Percentiles rank a stretch among this genome's conserved stretches.
Evolutionary conservation across 2,329 filamentous ascomycete species (phyloP).

Genomic region (Rhinocladiella similis): DNA sequence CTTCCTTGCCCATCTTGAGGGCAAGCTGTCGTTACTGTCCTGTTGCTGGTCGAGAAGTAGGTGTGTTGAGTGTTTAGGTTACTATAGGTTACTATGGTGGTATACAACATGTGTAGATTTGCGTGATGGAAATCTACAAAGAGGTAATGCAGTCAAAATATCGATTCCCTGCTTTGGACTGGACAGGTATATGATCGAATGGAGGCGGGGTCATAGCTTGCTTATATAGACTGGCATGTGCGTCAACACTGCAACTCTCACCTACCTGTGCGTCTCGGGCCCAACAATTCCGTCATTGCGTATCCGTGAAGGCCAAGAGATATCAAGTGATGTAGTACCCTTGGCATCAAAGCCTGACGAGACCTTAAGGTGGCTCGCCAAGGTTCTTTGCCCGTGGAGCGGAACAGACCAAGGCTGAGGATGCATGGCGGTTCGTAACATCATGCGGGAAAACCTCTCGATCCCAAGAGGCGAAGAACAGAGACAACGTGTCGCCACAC

Average conservation of each 20-base stretch:
- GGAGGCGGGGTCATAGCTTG: not conserved
- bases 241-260: not conserved
- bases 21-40: not conserved
- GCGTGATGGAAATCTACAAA: constrained; percentile 13
- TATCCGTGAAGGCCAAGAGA: constrained; percentile 8
- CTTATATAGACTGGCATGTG: constrained; percentile 5
- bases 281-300: constrained; percentile 4
- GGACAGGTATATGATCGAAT: not conserved
- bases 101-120: constrained; percentile 4
- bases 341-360: not conserved
- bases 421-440: too few species aligned
- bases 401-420: not conserved
- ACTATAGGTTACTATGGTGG: too few species aligned
- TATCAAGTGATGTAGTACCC: constrained; percentile 1
- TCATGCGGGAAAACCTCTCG: too few species aligned
- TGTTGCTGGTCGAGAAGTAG: too few species aligned
- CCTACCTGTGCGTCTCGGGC: not conserved
- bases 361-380: not conserved
- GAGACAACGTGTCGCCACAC: not conserved
- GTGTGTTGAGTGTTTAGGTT: too few species aligned
- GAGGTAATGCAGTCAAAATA: not conserved
- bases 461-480: too few species aligned
- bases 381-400: not conserved
- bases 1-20: constrained; percentile 21
- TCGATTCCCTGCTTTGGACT: too few species aligned